These are phyloP conservation scores for Triticum monococcum DNA, from an alignment of 176 grass and related monocot species.

Conservation along the genomic window DNA sequence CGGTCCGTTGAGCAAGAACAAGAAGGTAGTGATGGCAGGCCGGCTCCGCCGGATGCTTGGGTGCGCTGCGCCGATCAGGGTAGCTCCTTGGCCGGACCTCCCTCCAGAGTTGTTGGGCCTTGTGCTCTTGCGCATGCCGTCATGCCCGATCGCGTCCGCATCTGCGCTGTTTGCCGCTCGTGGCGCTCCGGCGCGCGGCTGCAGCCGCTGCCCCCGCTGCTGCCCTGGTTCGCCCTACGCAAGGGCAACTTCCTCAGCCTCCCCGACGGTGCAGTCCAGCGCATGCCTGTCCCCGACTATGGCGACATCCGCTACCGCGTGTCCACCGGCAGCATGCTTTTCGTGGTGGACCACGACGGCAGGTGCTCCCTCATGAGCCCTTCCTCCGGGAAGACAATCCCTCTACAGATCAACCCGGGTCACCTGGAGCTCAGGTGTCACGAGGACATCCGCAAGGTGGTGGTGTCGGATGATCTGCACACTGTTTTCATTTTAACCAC, in stretches of 20 bases:
- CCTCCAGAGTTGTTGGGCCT: not conserved
- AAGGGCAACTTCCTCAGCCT: not conserved
- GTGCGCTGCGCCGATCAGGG: not conserved
- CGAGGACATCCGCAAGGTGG: not conserved
- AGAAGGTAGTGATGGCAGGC: not conserved
- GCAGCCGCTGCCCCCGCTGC: not conserved
- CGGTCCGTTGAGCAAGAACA: not conserved
- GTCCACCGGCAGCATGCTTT: not conserved
- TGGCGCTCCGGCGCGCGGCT: not conserved
- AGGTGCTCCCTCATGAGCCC: not conserved
- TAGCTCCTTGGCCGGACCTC: not conserved
- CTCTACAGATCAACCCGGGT: not conserved
- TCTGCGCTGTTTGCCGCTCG: not conserved
- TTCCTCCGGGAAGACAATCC: not conserved
- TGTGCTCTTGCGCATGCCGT: not conserved
- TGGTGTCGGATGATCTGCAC: not conserved
- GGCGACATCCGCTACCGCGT: not conserved
- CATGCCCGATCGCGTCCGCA: not conserved
- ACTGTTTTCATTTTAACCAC: not conserved
- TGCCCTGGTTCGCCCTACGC: not conserved
- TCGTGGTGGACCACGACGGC: not conserved
- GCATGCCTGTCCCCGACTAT: not conserved
- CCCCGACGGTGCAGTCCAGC: not conserved
- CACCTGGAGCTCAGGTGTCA: not conserved
- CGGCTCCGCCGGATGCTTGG: not conserved